phyloP scores from a whole-genome alignment of 139 green algal genomes.

The Volvox africanus region DNA sequence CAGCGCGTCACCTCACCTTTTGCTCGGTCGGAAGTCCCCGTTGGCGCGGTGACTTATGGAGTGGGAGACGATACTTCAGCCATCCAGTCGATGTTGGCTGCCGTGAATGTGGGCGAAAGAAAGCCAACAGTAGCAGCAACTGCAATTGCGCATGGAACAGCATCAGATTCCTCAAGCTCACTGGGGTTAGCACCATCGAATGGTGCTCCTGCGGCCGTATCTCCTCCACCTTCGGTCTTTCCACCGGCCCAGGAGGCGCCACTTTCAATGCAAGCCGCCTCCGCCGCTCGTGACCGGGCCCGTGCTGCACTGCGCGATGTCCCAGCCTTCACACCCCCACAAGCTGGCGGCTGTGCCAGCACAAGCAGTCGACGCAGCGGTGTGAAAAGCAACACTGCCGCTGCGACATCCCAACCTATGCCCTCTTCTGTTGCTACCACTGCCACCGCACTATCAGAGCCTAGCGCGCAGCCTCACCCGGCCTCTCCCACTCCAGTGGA shows the following conservation, averaged over 20 bases:
- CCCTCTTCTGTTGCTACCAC: not conserved
- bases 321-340: not conserved
- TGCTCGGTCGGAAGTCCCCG: too few relatives aligned
- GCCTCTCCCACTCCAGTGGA: slow-evolving; percentile 50
- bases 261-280: not conserved
- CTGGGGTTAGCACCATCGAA: too few relatives aligned
- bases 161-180: too few relatives aligned
- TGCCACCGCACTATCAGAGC: not conserved
- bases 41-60: too few relatives aligned
- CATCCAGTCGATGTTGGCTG: too few relatives aligned
- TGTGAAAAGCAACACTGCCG: not conserved
- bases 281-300: not conserved
- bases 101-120: too few relatives aligned
- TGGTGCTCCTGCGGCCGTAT: not conserved
- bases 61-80: too few relatives aligned
- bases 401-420: not conserved
- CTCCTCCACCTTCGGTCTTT: not conserved
- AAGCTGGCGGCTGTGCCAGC: not conserved
- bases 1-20: too few relatives aligned
- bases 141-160: too few relatives aligned
- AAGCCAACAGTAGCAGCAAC: too few relatives aligned
- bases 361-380: not conserved
- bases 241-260: not conserved
- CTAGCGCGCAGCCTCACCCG: slow-evolving; percentile 5
- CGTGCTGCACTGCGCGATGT: not conserved